phyloP scores from a whole-genome alignment of 129 eudicot species.

The Arctium minus region DNA sequence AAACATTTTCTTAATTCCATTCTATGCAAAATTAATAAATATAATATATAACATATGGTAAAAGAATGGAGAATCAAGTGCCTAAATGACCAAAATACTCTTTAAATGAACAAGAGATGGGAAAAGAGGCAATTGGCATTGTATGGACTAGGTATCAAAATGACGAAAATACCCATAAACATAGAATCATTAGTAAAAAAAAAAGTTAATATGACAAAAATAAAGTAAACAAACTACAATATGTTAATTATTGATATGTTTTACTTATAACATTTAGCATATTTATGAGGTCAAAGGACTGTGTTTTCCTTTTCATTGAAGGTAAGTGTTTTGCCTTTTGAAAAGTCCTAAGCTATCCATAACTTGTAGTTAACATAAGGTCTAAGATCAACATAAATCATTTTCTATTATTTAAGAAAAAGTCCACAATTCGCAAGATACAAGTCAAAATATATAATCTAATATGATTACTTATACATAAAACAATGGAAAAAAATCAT shows the following conservation, averaged over 20 bases:
- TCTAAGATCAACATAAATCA: not conserved
- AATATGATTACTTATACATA: no score
- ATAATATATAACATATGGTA: no score
- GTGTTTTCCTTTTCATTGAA: not conserved
- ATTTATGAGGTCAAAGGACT: slow-evolving; percentile 18
- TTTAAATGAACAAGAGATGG: no score
- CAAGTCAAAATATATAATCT: no score
- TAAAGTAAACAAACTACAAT: not conserved
- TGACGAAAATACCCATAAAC: not conserved
- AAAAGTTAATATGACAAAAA: not conserved
- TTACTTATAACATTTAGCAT: not conserved
- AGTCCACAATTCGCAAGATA: not conserved
- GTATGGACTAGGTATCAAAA: not conserved
- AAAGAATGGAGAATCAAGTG: not conserved
- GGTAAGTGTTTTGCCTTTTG: slow-evolving; percentile 6
- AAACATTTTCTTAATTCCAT: no score
- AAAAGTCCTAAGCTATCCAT: slow-evolving; percentile 8
- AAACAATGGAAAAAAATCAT: no score
- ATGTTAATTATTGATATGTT: no score
- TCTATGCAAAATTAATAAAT: no score
- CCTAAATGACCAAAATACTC: no score
- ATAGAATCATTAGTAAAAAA: no score
- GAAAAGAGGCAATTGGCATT: no score
- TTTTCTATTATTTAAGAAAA: not conserved
- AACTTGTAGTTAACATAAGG: slow-evolving; percentile 18